These are phyloP conservation scores for Stachybotrys echinatus DNA, from an alignment of 2,329 filamentous ascomycete species.

Conservation along the genomic window DNA sequence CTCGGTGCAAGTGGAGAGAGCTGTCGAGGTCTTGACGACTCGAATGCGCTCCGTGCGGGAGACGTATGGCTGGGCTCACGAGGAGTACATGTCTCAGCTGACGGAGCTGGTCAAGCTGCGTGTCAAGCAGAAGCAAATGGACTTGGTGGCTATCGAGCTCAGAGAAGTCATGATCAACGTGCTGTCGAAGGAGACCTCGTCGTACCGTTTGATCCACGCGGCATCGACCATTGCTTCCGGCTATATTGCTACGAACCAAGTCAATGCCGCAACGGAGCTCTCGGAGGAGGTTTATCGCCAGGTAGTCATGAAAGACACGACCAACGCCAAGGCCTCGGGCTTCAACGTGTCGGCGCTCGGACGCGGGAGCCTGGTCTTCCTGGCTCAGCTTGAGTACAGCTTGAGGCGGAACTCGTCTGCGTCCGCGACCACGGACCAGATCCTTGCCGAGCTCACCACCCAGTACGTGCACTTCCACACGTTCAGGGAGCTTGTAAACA, in stretches of 20 bases:
- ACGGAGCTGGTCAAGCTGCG: conserved; percentile 28
- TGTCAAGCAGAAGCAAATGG: conserved; percentile 23
- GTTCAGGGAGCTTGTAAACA: conserved; percentile 27
- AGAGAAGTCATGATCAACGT: conserved; percentile 25
- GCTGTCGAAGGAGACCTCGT: conserved; percentile 22
- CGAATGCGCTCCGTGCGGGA: conserved; percentile 22
- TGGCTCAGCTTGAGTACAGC: conserved; percentile 38
- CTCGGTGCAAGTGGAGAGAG: conserved; percentile 20
- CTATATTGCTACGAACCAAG: conserved; percentile 27
- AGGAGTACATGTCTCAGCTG: conserved; percentile 28
- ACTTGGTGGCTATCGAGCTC: conserved; percentile 23
- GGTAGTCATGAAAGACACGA: conserved; percentile 28
- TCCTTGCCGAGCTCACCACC: conserved; percentile 35
- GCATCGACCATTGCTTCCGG: conserved; percentile 28
- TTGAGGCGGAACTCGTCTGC: conserved; percentile 22
- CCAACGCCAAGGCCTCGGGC: conserved; percentile 14
- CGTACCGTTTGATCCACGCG: conserved; percentile 21
- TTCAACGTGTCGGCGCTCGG: conserved; percentile 27
- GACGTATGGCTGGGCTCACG: conserved; percentile 30
- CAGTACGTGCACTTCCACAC: conserved; percentile 33
- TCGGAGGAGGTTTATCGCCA: conserved; percentile 31
- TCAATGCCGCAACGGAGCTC: conserved; percentile 23
- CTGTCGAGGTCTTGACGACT: conserved; percentile 21
- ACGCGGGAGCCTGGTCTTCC: conserved; percentile 32
- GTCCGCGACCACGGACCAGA: conserved; percentile 30